Evolutionary conservation across 257 asterid species (phyloP).

Genomic region (Nicotiana tabacum): DNA sequence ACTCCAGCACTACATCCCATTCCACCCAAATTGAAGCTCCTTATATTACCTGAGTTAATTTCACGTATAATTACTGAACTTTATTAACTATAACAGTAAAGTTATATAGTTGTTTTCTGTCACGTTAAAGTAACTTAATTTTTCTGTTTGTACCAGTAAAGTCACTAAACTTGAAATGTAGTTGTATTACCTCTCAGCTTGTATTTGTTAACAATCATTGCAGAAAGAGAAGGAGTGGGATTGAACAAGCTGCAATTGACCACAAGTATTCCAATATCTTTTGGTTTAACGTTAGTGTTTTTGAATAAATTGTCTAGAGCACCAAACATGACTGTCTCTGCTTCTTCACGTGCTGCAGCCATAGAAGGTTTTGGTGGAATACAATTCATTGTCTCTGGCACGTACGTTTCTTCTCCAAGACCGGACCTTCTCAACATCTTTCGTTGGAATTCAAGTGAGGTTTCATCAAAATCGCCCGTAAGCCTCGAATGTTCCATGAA

Average conservation of each 20-base stretch:
- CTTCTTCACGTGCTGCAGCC: conserved; percentile 37
- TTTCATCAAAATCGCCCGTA: conserved; percentile 27
- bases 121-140: no score
- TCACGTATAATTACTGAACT: no score
- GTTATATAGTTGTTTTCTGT: no score
- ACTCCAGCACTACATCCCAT: conserved; percentile 53
- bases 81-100: no score
- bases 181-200: conserved; percentile 22
- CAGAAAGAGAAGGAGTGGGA: conserved; percentile 43
- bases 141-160: no score
- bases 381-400: conserved; percentile 29
- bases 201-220: conserved; percentile 38
- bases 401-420: conserved; percentile 37
- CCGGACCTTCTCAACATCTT: conserved; percentile 39
- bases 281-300: conserved; percentile 25
- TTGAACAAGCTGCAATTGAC: conserved; percentile 46
- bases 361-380: conserved; percentile 28
- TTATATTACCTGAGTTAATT: not conserved
- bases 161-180: no score
- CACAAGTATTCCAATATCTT: conserved; percentile 34
- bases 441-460: conserved; percentile 36
- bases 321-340: conserved; percentile 38
- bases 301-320: conserved; percentile 28
- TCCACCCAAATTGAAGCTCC: conserved; percentile 38
- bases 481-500: conserved; percentile 35